Evolutionary conservation across 2,329 filamentous ascomycete genomes (phyloP).

Genomic region (Leptodontidium sp.): DNA sequence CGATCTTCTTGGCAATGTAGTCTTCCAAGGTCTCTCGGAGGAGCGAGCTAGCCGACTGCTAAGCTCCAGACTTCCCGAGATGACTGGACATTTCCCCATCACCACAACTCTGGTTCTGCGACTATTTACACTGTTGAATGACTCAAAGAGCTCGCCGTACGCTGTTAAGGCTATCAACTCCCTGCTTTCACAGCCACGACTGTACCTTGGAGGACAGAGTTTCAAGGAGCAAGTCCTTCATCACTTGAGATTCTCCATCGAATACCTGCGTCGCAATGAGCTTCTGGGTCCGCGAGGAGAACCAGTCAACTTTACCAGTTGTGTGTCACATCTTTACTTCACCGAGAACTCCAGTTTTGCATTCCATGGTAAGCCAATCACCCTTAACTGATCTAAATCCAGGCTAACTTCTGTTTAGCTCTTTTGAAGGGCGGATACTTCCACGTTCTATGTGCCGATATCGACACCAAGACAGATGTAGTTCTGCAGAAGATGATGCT

Average conservation of each 20-base stretch:
- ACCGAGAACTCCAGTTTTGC: constrained; percentile 79
- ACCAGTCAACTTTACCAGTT: constrained; percentile 76
- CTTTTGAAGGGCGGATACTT: constrained; percentile 77
- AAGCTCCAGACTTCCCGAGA: constrained; percentile 75
- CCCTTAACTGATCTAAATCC: neutral
- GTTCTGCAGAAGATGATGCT: constrained; percentile 70
- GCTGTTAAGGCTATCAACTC: constrained; percentile 70
- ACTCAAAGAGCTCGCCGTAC: constrained; percentile 69
- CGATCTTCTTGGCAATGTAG: constrained; percentile 81
- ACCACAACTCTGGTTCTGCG: constrained; percentile 77
- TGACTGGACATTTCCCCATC: constrained; percentile 81
- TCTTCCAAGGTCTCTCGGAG: constrained; percentile 72
- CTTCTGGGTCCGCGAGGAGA: constrained; percentile 67
- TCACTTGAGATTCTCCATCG: constrained; percentile 81
- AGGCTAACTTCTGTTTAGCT: constrained; percentile 47
- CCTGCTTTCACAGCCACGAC: constrained; percentile 71
- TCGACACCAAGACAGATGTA: constrained; percentile 57
- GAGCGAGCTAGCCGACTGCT: constrained; percentile 73
- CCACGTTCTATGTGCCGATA: constrained; percentile 65
- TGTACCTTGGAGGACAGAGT: constrained; percentile 75
- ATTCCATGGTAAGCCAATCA: constrained; percentile 63
- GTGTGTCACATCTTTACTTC: constrained; percentile 77
- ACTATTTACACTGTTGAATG: constrained; percentile 71
- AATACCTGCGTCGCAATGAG: constrained; percentile 75
- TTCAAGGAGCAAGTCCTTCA: constrained; percentile 76